Percentiles rank a stretch among this genome's conserved stretches.
Conservation (phyloP, 257 asterid species). For the Henckelia pumila region DNA sequence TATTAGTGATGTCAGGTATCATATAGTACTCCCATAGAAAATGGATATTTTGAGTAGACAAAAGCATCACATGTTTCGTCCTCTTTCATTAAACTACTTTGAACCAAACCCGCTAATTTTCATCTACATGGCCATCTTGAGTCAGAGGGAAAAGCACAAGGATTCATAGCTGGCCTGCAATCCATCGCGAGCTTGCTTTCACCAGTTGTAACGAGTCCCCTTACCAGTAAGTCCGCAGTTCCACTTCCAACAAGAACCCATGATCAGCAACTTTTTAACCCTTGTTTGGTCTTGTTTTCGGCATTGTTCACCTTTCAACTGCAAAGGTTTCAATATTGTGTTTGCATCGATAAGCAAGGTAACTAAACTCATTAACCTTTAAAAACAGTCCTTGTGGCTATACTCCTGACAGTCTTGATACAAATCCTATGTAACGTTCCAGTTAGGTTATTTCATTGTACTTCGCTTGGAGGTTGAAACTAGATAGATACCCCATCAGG, state of each 20-base stretch:
- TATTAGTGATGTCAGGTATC: too few species aligned
- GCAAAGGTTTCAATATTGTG: conserved; percentile 89
- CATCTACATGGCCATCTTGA: background rate
- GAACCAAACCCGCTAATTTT: background rate
- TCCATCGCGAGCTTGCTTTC: conserved; percentile 77
- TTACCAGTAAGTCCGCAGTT: conserved; percentile 65
- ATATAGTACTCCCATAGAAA: too few species aligned
- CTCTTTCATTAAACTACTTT: background rate
- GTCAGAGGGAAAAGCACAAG: conserved; percentile 93
- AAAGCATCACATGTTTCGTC: too few species aligned
- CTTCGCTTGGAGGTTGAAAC: conserved; percentile 59
- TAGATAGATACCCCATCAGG: conserved; percentile 39
- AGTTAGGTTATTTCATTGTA: conserved; percentile 53
- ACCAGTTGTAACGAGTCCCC: conserved; percentile 86
- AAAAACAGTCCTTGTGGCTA: background rate
- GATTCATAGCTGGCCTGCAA: conserved; percentile 78
- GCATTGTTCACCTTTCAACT: conserved; percentile 92
- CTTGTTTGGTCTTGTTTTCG: conserved; percentile 36
- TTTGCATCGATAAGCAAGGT: conserved; percentile 83
- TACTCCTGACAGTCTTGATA: background rate
- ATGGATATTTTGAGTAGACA: too few species aligned
- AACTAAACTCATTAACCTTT: conserved; percentile 12
- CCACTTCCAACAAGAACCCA: background rate
- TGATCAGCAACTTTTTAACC: background rate
- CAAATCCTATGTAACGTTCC: conserved; percentile 12